Evolutionary conservation across 768 basidiomycete genomes (phyloP).

Genomic region (Sporobolomyces roseus): DNA sequence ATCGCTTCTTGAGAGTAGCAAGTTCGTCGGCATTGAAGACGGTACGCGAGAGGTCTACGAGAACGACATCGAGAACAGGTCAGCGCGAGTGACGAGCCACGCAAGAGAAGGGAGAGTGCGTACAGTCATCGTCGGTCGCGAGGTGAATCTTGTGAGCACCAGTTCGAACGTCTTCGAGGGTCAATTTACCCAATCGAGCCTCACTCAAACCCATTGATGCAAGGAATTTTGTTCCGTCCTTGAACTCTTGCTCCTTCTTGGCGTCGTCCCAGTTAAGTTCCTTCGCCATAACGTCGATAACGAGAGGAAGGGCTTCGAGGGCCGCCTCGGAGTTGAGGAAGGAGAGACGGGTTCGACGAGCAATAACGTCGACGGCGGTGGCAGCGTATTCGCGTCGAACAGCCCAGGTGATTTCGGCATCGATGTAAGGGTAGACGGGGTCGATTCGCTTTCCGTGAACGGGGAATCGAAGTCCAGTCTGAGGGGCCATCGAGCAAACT

Average conservation of each 20-base stretch:
- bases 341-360: constrained; percentile 75
- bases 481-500: constrained; percentile 72
- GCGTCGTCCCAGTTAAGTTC: constrained; percentile 72
- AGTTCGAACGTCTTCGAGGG: constrained; percentile 43
- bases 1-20: constrained; percentile 50
- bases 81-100: constrained; percentile 21
- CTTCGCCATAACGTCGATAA: constrained; percentile 84
- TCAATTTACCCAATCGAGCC: constrained; percentile 26
- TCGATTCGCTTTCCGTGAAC: constrained; percentile 71
- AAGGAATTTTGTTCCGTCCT: constrained; percentile 65
- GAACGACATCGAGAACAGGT: constrained; percentile 15
- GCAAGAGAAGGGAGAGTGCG: constrained; percentile 23
- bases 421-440: constrained; percentile 76
- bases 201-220: constrained; percentile 74
- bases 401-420: constrained; percentile 88
- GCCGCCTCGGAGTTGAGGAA: constrained; percentile 89
- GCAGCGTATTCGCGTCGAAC: constrained; percentile 83
- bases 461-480: constrained; percentile 78
- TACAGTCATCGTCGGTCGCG: constrained; percentile 43
- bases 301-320: constrained; percentile 73
- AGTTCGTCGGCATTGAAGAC: constrained; percentile 39
- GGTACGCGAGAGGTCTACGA: constrained; percentile 47
- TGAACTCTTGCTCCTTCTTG: constrained; percentile 61
- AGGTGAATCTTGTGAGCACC: constrained; percentile 40
- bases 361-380: constrained; percentile 88